Base-by-base conservation (phyloP, 164 flowering plant genomes). In the Vitis rupestris region DNA sequence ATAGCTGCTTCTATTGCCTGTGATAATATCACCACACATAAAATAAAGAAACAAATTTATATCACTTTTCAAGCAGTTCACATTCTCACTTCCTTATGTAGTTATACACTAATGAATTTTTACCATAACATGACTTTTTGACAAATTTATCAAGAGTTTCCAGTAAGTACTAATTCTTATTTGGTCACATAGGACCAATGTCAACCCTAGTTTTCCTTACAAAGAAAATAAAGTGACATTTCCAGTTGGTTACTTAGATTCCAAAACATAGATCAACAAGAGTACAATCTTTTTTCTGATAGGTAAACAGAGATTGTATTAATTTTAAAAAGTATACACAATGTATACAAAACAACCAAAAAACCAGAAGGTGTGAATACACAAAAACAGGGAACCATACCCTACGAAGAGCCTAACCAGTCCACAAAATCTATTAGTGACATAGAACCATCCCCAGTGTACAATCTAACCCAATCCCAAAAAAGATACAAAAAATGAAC, bases 1-100 rank as follows among this genome's bases (percentile, higher is more conserved):
- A 95, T 95, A 15, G 99, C 98, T 53, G 97, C 97, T 83, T 95
- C 99, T 63, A 95, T 95, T 66, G 99, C 98, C 99, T 88, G 78
- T n/a, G 17, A 65, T 56, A 54, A 50, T 10, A 61, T 51, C 62
- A 50, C 23, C 52, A 49, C 30, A 1, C 37, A 37, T 3, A 37
- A 37, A 37, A 19, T 31, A 37, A 9, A 19, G n/a, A 54, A 53
- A 47, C 1, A 2, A 9, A 55, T 29, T 19, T 30, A 59, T 27
- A 50, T 50, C 16, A 4, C 15, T n/a, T 13, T 54, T 30, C 50
- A 13, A 12, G 2, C 15, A 16, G 4, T 1, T 17, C 59, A 14
- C 14, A 27, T 65, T 23, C 27, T 23, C 27, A 23, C 27, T 23
- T 23, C 2, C 1, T 23, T 23, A 1, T 23, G 27, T 23, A 0